phyloP scores from a whole-genome alignment of 495 filamentous ascomycete species.

The Mytilinidion resinicola region DNA sequence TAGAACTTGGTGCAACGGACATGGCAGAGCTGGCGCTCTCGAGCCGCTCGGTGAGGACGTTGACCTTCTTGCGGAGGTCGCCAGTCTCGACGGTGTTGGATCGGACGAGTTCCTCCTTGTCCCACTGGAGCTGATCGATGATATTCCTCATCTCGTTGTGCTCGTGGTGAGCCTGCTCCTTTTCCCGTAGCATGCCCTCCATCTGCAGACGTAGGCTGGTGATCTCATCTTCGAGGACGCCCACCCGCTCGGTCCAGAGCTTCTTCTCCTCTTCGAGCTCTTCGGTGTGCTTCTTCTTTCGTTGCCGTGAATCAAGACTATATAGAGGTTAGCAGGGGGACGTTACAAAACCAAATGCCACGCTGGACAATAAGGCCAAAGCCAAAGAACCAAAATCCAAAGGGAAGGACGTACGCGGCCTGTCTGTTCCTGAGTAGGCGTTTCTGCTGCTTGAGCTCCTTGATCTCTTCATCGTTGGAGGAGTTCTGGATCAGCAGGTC shows the following conservation, averaged over 20 bases:
- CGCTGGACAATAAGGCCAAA: slow-evolving; percentile 20
- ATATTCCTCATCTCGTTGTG: slow-evolving; percentile 67
- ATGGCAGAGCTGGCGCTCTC: slow-evolving; percentile 67
- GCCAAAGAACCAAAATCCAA: slow-evolving; percentile 29
- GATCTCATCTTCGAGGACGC: slow-evolving; percentile 73
- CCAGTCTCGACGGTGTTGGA: slow-evolving; percentile 88
- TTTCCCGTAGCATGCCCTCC: slow-evolving; percentile 57
- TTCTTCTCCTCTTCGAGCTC: slow-evolving; percentile 96
- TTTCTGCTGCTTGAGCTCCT: slow-evolving; percentile 98
- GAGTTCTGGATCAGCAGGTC: slow-evolving; percentile 86
- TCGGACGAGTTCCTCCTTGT: slow-evolving; percentile 88
- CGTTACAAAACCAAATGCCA: slow-evolving; percentile 19
- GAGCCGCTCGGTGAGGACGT: slow-evolving; percentile 76
- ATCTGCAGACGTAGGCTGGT: slow-evolving; percentile 49
- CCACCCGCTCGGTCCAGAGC: slow-evolving; percentile 67
- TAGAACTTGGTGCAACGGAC: slow-evolving; percentile 48
- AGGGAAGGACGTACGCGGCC: slow-evolving; percentile 65
- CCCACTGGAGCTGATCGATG: slow-evolving; percentile 67
- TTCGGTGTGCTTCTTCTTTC: slow-evolving; percentile 98
- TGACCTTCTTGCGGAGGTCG: slow-evolving; percentile 92
- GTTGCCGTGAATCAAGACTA: slow-evolving; percentile 90
- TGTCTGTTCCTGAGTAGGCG: slow-evolving; percentile 89
- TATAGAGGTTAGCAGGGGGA: slow-evolving; percentile 41
- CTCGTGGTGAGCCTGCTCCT: slow-evolving; percentile 59
- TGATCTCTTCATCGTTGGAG: slow-evolving; percentile 87